Evolutionary conservation across 345 rosid genomes (phyloP).

Genomic region (Citrus trifoliata): DNA sequence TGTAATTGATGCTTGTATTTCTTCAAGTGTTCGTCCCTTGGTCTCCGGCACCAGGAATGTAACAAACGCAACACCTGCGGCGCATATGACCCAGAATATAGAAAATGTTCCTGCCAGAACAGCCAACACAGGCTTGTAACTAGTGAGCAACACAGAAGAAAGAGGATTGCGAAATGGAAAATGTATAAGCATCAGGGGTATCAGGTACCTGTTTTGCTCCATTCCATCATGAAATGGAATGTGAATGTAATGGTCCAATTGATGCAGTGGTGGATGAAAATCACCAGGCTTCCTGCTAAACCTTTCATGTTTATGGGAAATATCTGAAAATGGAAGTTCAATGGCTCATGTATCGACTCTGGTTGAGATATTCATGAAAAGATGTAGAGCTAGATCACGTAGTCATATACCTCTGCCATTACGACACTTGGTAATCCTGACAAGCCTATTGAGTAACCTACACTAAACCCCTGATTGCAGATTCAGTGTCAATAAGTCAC

Average conservation of each 20-base stretch:
- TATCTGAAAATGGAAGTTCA: conserved; percentile 9
- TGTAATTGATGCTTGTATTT: background rate
- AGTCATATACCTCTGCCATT: background rate
- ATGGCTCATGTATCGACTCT: background rate
- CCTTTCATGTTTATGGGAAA: background rate
- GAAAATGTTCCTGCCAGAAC: conserved; percentile 50
- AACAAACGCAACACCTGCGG: no score
- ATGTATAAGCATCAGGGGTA: no score
- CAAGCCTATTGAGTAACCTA: conserved; percentile 18
- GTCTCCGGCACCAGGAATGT: no score
- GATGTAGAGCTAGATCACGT: background rate
- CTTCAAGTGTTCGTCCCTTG: no score
- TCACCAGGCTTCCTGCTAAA: conserved; percentile 1
- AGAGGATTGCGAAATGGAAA: background rate
- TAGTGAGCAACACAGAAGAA: background rate
- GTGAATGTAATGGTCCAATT: conserved; percentile 40
- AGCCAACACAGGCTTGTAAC: background rate
- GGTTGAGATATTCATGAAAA: background rate
- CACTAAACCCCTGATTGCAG: conserved; percentile 8
- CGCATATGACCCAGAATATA: conserved; percentile 17
- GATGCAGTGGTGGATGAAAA: background rate
- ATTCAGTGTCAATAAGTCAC: background rate
- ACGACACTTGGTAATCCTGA: conserved; percentile 16
- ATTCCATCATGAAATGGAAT: conserved; percentile 50
- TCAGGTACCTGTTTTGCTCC: conserved; percentile 45